Evolutionary conservation across 192 early-diverging fungal species (phyloP).

Genomic region (Rhizophagus prolifer): DNA sequence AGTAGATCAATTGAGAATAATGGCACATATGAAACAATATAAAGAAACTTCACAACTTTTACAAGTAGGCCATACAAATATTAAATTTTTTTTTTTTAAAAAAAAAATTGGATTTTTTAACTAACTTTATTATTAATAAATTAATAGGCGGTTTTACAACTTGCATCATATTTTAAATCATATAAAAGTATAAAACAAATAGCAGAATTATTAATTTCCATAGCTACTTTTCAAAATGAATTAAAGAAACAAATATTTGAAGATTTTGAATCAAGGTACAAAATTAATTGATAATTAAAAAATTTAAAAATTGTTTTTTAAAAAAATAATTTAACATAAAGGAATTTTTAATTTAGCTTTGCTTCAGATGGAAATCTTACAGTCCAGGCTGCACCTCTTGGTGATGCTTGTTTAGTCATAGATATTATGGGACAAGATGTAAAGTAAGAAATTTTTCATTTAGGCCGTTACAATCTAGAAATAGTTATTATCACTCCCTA

Average conservation of each 20-base stretch:
- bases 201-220: constrained; percentile 61
- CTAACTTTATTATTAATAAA: neutral
- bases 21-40: constrained; percentile 72
- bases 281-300: neutral
- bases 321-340: too few relatives aligned
- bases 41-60: constrained; percentile 76
- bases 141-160: constrained; percentile 69
- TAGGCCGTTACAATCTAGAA: too few relatives aligned
- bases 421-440: constrained; percentile 67
- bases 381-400: constrained; percentile 53
- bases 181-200: constrained; percentile 79
- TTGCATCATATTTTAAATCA: constrained; percentile 72
- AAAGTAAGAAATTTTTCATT: constrained; percentile 36
- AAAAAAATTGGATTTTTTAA: neutral
- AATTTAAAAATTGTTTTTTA: too few relatives aligned
- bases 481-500: too few relatives aligned
- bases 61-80: constrained; percentile 47
- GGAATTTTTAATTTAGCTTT: constrained; percentile 53
- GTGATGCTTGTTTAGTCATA: constrained; percentile 77
- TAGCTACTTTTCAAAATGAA: constrained; percentile 62
- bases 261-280: constrained; percentile 72
- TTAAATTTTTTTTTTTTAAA: neutral
- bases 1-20: constrained; percentile 66
- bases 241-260: constrained; percentile 62
- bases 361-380: constrained; percentile 59